A percentile compares a stretch with the other conserved stretches of the same genome.
phyloP scores from a whole-genome alignment of 805 yeast species.

The Saccharomycopsis javanensis region DNA sequence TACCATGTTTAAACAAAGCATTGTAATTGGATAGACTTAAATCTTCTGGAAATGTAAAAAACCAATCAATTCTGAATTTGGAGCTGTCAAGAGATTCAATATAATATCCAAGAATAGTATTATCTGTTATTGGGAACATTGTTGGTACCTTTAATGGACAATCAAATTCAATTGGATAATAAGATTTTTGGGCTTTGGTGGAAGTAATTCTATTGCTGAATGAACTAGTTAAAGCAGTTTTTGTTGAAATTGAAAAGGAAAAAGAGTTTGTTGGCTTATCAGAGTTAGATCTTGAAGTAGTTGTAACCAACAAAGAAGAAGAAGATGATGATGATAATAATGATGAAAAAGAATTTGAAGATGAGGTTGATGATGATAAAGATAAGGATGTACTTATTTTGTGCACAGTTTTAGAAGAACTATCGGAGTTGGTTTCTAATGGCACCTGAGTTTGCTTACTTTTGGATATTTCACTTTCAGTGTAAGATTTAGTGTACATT shows the following conservation, averaged over 20 bases:
- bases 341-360: neutral
- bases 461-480: neutral
- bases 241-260: neutral
- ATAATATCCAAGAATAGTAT: conserved; percentile 14
- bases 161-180: conserved; percentile 7
- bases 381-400: neutral
- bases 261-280: neutral
- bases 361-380: neutral
- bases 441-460: neutral
- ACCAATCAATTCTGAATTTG: conserved; percentile 13
- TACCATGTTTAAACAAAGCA: conserved; percentile 5
- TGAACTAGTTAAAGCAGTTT: neutral
- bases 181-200: neutral
- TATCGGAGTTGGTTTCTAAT: neutral
- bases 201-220: neutral
- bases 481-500: too few species aligned
- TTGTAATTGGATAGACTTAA: neutral
- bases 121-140: conserved; percentile 6
- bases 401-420: neutral
- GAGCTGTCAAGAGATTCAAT: neutral
- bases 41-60: conserved; percentile 6
- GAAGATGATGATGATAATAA: neutral
- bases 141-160: conserved; percentile 8
- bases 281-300: neutral
- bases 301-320: neutral